Conservation (phyloP, 352 stramenopile genomes). For the Albugo candida region DNA sequence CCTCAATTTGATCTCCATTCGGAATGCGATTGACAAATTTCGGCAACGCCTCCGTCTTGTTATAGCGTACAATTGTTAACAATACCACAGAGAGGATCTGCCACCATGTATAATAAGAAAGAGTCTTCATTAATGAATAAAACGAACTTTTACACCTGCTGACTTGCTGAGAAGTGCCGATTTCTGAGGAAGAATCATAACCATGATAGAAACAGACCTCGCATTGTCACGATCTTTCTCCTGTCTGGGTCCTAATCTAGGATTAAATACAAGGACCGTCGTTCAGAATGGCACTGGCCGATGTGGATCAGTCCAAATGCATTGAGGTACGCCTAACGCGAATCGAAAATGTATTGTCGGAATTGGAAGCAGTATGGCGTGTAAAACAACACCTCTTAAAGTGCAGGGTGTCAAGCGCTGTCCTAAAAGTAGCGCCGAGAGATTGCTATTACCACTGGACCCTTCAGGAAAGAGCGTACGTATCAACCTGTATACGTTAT, state of each 20-base stretch:
- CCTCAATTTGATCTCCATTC: conserved; percentile 4
- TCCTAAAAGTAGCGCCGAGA: conserved; percentile 35
- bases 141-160: too few relatives aligned
- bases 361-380: conserved; percentile 27
- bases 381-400: conserved; percentile 23
- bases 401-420: conserved; percentile 29
- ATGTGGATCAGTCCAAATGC: too few relatives aligned
- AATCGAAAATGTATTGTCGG: conserved; percentile 24
- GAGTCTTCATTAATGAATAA: too few relatives aligned
- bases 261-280: too few relatives aligned
- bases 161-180: too few relatives aligned
- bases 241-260: too few relatives aligned
- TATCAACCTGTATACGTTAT: neutral
- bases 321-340: conserved; percentile 12
- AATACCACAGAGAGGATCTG: too few relatives aligned
- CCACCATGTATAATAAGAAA: too few relatives aligned
- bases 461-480: conserved; percentile 15
- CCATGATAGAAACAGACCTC: too few relatives aligned
- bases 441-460: conserved; percentile 58
- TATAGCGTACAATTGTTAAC: neutral
- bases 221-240: too few relatives aligned
- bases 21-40: conserved; percentile 1
- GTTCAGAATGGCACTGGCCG: too few relatives aligned
- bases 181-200: too few relatives aligned
- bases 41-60: neutral